Base-by-base conservation (phyloP, 192 early-diverging fungal species). In the Backusella mclennaniae region DNA sequence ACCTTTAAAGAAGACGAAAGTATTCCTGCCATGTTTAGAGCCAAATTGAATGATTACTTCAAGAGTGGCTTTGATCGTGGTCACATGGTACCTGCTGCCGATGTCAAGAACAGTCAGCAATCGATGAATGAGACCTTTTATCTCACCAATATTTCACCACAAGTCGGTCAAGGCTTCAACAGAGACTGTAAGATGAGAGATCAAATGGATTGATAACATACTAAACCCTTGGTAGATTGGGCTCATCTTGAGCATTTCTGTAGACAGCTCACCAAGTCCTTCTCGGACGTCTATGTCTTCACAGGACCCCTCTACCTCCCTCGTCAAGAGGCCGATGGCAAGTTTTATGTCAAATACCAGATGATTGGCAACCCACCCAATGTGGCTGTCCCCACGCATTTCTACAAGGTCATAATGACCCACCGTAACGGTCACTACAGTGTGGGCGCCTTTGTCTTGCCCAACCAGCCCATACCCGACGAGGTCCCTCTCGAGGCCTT, bases 1-100 rank as follows among this genome's bases (percentile, higher is more conserved):
- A 78, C 76, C 11, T 98, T 98, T 86, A 90, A 87, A 59, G 95
- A 96, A 76, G 97, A 98, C 71, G 26, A 72, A 0, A 70, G 71
- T 0, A 88, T 97, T n/a, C 96, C 96, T 17, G 73, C 77, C 11
- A 82, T 83, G 36, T 98, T 94, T 84, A 89, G 93, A 67, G 92
- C 93, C 4, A 86, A 85, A 35, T 84, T 96, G 46, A 74, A 82
- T 23, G 96, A 98, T 85, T 98, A 97, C 82, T 82, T 87, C 73
- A 82, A 87, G 23, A 91, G 91, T 14, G 93, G 94, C 19, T 97
- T 92, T 84, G 96, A 97, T 85, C 90, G 96, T 49, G 97, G 96
- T 31, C 97, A 98, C 73, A 90, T 98, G 88, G 96, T 86, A 7
- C 96, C 96, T 12, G 97, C 97, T 6, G 95, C 94, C 0, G 96